phyloP scores from a whole-genome alignment of 306 rosid genomes.

The Lagenaria siceraria region DNA sequence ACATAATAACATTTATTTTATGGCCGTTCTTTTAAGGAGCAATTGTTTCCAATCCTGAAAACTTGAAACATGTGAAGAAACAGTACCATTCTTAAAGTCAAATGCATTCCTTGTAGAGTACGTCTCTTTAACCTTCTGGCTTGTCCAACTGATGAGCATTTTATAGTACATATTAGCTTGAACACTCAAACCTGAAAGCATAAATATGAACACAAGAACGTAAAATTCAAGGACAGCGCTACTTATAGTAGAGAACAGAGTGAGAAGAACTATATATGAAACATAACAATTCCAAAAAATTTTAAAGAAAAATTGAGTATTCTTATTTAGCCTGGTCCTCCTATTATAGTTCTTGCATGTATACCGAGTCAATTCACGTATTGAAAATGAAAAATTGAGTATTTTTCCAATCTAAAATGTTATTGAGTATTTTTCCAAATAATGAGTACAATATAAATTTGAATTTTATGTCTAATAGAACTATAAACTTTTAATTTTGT shows the following conservation, averaged over 20 bases:
- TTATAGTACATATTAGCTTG: conserved; percentile 87
- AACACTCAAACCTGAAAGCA: conserved; percentile 63
- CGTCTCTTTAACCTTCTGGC: conserved; percentile 83
- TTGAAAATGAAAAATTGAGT: background rate
- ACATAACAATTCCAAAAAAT: background rate
- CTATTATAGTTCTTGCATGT: background rate
- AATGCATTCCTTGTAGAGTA: conserved; percentile 63
- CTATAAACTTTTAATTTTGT: too few relatives aligned
- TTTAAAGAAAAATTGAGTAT: too few relatives aligned
- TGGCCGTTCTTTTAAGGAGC: background rate
- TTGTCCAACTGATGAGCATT: conserved; percentile 93
- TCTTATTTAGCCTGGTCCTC: background rate
- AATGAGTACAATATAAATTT: too few relatives aligned
- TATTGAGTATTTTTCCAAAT: too few relatives aligned
- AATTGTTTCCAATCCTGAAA: background rate
- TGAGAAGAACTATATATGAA: background rate
- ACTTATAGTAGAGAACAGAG: background rate
- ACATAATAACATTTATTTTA: background rate
- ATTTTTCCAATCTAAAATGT: too few relatives aligned
- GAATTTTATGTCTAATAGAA: too few relatives aligned
- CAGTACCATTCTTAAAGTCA: conserved; percentile 71
- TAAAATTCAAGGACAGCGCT: background rate
- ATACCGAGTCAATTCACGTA: background rate
- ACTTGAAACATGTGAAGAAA: conserved; percentile 1
- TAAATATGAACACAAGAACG: conserved; percentile 8